These are phyloP conservation scores for Meripilus lineatus DNA, from an alignment of 1,284 basidiomycete genomes.

Conservation along the genomic window DNA sequence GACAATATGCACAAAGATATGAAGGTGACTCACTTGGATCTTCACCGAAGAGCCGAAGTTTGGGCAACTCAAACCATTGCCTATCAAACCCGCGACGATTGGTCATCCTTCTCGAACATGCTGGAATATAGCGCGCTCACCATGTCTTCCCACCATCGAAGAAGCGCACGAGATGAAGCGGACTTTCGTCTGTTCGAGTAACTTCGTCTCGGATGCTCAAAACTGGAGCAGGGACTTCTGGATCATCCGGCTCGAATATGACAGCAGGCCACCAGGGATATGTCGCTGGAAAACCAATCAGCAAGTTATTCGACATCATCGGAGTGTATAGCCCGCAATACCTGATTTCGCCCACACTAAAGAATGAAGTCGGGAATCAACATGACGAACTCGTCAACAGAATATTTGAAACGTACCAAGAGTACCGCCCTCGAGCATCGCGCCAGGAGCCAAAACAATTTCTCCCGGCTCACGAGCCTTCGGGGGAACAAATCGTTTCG, in stretches of 20 bases:
- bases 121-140: slow-evolving; percentile 18
- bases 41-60: slow-evolving; percentile 11
- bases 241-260: slow-evolving; percentile 35
- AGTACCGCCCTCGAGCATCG: slow-evolving; percentile 32
- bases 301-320: not conserved
- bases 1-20: not conserved
- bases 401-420: slow-evolving; percentile 27
- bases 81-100: slow-evolving; percentile 2
- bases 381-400: not conserved
- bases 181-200: slow-evolving; percentile 13
- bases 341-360: slow-evolving; percentile 41
- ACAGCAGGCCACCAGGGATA: slow-evolving; percentile 43
- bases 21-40: slow-evolving; percentile 8
- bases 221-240: slow-evolving; percentile 34
- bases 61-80: slow-evolving; percentile 2
- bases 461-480: slow-evolving; percentile 8
- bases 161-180: slow-evolving; percentile 42
- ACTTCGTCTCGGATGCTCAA: slow-evolving; percentile 16
- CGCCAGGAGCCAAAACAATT: slow-evolving; percentile 22
- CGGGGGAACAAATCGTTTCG: not conserved
- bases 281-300: slow-evolving; percentile 21
- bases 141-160: slow-evolving; percentile 40
- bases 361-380: slow-evolving; percentile 5
- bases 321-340: slow-evolving; percentile 16
- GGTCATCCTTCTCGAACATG: not conserved